phyloP scores from a whole-genome alignment of 495 filamentous ascomycete species.

The Terfezia boudieri region DNA sequence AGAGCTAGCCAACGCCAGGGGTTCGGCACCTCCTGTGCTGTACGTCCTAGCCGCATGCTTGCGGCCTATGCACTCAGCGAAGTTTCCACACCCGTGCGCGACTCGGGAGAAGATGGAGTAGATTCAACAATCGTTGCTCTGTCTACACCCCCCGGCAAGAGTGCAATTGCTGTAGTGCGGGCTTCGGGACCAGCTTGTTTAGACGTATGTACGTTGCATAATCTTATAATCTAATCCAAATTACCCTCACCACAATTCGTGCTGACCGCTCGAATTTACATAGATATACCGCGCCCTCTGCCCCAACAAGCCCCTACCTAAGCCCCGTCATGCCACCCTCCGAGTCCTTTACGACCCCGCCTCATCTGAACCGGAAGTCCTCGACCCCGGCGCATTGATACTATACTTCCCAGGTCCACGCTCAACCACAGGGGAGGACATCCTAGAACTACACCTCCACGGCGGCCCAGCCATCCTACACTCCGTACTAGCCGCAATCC shows the following conservation, averaged over 20 bases:
- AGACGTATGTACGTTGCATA: slow-evolving; percentile 27
- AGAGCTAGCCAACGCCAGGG: no score
- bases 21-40: no score
- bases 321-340: slow-evolving; percentile 52
- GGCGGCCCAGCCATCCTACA: slow-evolving; percentile 76
- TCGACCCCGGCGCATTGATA: slow-evolving; percentile 65
- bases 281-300: slow-evolving; percentile 57
- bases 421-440: slow-evolving; percentile 77
- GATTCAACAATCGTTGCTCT: slow-evolving; percentile 64
- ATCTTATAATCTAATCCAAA: slow-evolving; percentile 1
- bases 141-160: slow-evolving; percentile 65
- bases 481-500: slow-evolving; percentile 60
- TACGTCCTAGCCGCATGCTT: no score
- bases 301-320: slow-evolving; percentile 37
- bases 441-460: slow-evolving; percentile 83
- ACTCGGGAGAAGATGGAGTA: background rate
- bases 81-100: no score
- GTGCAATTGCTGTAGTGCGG: slow-evolving; percentile 79
- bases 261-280: slow-evolving; percentile 2
- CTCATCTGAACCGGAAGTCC: slow-evolving; percentile 24
- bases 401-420: slow-evolving; percentile 71
- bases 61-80: no score
- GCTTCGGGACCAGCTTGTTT: slow-evolving; percentile 61
- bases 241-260: slow-evolving; percentile 2
- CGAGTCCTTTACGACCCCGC: slow-evolving; percentile 52